phyloP scores from a whole-genome alignment of 148 eudicot genomes.

The Cornus kousa region DNA sequence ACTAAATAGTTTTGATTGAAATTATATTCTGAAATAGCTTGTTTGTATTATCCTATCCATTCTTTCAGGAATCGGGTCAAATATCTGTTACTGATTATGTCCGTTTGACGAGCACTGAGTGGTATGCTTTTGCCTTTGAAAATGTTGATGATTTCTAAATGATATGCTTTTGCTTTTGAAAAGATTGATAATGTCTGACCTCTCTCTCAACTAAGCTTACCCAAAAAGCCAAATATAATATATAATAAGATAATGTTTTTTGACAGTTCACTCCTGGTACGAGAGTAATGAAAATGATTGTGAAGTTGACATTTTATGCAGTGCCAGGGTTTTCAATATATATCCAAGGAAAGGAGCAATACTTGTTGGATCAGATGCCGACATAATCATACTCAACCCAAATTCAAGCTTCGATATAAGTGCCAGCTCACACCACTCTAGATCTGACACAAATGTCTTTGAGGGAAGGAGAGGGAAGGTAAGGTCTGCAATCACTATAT shows the following conservation, averaged over 20 bases:
- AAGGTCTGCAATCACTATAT: conserved; percentile 11
- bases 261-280: background rate
- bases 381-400: conserved; percentile 89
- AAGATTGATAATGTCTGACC: background rate
- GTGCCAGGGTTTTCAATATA: conserved; percentile 87
- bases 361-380: conserved; percentile 95
- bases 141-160: no score
- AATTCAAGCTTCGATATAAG: conserved; percentile 77
- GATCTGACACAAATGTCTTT: conserved; percentile 83
- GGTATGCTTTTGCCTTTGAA: conserved; percentile 36
- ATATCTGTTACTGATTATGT: conserved; percentile 86
- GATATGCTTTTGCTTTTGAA: conserved; percentile 10
- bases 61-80: conserved; percentile 78
- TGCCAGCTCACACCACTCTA: conserved; percentile 67
- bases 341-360: conserved; percentile 97
- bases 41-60: background rate
- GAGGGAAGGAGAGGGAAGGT: conserved; percentile 93
- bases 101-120: conserved; percentile 91
- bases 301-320: conserved; percentile 21
- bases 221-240: background rate
- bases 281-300: background rate
- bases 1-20: background rate
- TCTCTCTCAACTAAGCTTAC: background rate
- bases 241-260: background rate
- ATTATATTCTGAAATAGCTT: background rate